Evolutionary conservation across 2,329 filamentous ascomycete genomes (phyloP).

Genomic region (Dothideomycetidae sp.): DNA sequence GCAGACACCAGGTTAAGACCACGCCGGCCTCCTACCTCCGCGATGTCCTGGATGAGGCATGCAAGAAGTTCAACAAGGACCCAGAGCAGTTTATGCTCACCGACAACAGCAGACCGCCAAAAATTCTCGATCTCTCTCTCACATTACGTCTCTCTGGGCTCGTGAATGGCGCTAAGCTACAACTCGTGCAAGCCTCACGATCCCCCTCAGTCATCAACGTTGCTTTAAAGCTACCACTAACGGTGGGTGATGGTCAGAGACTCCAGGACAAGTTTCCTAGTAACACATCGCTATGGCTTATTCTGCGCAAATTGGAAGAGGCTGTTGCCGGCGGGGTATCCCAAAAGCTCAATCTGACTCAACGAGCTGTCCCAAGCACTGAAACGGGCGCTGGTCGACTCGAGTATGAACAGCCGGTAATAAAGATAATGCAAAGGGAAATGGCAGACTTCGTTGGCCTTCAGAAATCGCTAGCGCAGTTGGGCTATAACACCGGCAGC

Average conservation of each 20-base stretch:
- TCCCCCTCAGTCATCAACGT: constrained; percentile 77
- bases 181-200: constrained; percentile 75
- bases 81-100: constrained; percentile 63
- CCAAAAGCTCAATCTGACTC: constrained; percentile 61
- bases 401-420: constrained; percentile 73
- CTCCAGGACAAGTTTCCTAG: constrained; percentile 77
- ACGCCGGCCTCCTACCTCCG: constrained; percentile 66
- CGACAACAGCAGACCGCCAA: constrained; percentile 46
- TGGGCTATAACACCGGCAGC: constrained; percentile 76
- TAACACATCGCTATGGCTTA: constrained; percentile 75
- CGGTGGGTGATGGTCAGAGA: constrained; percentile 48
- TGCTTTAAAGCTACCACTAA: constrained; percentile 68
- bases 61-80: constrained; percentile 61
- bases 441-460: constrained; percentile 64
- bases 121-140: constrained; percentile 70
- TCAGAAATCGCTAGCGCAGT: constrained; percentile 74
- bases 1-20: constrained; percentile 69
- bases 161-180: constrained; percentile 72
- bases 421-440: constrained; percentile 73
- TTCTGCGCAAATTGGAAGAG: constrained; percentile 81
- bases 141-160: constrained; percentile 75
- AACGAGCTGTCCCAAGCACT: constrained; percentile 56
- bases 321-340: constrained; percentile 40
- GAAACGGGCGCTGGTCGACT: constrained; percentile 53
- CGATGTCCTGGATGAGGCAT: constrained; percentile 78